phyloP scores from a whole-genome alignment of 2,329 filamentous ascomycete genomes.

The Corniculantispora saksenae region DNA sequence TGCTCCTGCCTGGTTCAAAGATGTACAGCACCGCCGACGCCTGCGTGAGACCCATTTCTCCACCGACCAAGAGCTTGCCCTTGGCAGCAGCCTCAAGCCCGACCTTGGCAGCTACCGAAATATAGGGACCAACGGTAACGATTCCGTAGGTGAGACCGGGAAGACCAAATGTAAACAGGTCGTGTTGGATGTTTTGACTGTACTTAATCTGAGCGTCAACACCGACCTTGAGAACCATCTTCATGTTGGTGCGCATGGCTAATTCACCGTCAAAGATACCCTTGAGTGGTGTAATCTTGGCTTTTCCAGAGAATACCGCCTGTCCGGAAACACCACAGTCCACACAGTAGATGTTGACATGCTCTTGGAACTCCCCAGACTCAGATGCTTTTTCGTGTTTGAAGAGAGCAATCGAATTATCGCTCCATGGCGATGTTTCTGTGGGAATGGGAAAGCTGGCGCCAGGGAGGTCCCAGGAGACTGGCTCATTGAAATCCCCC shows the following conservation, averaged over 20 bases:
- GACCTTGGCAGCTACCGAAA: slow-evolving; percentile 27
- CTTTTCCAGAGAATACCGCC: slow-evolving; percentile 29
- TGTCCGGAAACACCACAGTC: slow-evolving; percentile 32
- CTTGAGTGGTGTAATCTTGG: slow-evolving; percentile 27
- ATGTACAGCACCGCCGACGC: slow-evolving; percentile 28
- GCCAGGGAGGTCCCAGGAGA: slow-evolving; percentile 21
- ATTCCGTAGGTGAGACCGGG: slow-evolving; percentile 30
- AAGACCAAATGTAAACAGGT: slow-evolving; percentile 29
- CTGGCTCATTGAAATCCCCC: slow-evolving; percentile 26
- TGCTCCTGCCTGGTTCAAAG: slow-evolving; percentile 24
- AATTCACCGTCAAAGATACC: slow-evolving; percentile 30
- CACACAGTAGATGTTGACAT: slow-evolving; percentile 34
- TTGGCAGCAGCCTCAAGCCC: slow-evolving; percentile 27
- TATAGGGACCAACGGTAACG: slow-evolving; percentile 29
- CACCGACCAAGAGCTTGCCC: slow-evolving; percentile 32
- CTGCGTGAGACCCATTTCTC: slow-evolving; percentile 31
- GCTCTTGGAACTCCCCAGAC: slow-evolving; percentile 21
- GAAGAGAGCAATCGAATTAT: slow-evolving; percentile 18
- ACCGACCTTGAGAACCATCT: slow-evolving; percentile 32
- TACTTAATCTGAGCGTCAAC: slow-evolving; percentile 30
- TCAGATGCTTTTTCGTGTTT: slow-evolving; percentile 6
- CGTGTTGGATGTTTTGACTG: slow-evolving; percentile 23
- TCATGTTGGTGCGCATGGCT: slow-evolving; percentile 27
- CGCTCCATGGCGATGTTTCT: slow-evolving; percentile 32
- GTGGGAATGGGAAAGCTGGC: slow-evolving; percentile 24